Evolutionary conservation across 2,329 filamentous ascomycete genomes (phyloP).

Genomic region (Aspergillus latus): DNA sequence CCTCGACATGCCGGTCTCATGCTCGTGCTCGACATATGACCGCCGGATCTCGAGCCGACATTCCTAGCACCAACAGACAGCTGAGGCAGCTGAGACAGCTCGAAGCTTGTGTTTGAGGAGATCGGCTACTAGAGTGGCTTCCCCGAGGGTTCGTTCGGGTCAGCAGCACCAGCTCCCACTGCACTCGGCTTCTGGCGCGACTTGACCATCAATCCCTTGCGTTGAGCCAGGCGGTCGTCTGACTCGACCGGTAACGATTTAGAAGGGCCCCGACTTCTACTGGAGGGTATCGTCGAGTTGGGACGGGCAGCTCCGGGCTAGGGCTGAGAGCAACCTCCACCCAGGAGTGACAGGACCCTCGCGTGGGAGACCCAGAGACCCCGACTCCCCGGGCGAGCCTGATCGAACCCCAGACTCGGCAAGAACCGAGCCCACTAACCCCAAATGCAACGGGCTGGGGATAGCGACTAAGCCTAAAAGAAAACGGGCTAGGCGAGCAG

Average conservation of each 20-base stretch:
- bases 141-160: background rate
- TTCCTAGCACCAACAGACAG: background rate
- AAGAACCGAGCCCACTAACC: background rate
- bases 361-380: no score
- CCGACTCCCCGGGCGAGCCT: no score
- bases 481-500: background rate
- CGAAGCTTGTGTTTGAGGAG: background rate
- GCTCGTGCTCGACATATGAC: background rate
- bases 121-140: background rate
- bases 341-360: no score
- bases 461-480: background rate
- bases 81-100: background rate
- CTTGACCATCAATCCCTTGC: background rate
- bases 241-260: no score
- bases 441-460: background rate
- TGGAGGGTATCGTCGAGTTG: no score
- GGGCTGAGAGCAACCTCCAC: no score
- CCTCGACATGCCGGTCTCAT: background rate
- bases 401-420: background rate
- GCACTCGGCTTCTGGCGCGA: background rate
- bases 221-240: background rate
- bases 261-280: no score
- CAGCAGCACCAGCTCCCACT: background rate
- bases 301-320: no score
- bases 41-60: slow-evolving; percentile 6